phyloP scores from a whole-genome alignment of 2,329 filamentous ascomycete genomes.

The Oidium heveae region DNA sequence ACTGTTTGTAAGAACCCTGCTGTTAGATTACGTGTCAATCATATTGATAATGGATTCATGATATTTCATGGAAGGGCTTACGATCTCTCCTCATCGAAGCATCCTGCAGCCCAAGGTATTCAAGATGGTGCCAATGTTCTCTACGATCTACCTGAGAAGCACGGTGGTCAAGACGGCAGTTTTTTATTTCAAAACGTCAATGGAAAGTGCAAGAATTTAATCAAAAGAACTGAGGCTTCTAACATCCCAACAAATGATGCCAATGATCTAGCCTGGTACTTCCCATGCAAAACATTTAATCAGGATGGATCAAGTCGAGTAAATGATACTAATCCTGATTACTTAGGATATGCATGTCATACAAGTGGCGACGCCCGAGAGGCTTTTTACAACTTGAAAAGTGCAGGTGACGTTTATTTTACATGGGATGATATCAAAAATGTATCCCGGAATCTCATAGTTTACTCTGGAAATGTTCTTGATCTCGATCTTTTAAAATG shows the following conservation, averaged over 20 bases:
- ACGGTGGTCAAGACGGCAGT: constrained; percentile 77
- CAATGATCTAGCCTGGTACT: constrained; percentile 80
- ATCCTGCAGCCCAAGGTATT: constrained; percentile 62
- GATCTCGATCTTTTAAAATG: constrained; percentile 72
- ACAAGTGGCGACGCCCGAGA: constrained; percentile 43
- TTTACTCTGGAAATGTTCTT: constrained; percentile 83
- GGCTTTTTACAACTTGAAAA: constrained; percentile 47
- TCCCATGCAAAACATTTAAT: constrained; percentile 75
- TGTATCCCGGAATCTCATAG: constrained; percentile 63
- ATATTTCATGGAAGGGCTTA: constrained; percentile 90
- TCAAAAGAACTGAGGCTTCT: constrained; percentile 43
- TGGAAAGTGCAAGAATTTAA: constrained; percentile 78
- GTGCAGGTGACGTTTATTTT: constrained; percentile 74
- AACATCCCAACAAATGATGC: constrained; percentile 54
- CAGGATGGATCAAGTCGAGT: constrained; percentile 69
- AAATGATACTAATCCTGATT: constrained; percentile 50
- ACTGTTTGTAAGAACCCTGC: constrained; percentile 57
- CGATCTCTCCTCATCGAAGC: constrained; percentile 49
- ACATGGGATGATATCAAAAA: constrained; percentile 91
- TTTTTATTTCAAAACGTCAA: constrained; percentile 98
- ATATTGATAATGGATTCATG: constrained; percentile 65
- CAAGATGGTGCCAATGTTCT: constrained; percentile 51
- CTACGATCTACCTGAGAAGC: constrained; percentile 58
- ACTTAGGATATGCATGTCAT: constrained; percentile 73
- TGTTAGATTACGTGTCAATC: constrained; percentile 50